Evolutionary conservation across 148 eudicot species (phyloP).

Genomic region (Camellia lanceoleosa): DNA sequence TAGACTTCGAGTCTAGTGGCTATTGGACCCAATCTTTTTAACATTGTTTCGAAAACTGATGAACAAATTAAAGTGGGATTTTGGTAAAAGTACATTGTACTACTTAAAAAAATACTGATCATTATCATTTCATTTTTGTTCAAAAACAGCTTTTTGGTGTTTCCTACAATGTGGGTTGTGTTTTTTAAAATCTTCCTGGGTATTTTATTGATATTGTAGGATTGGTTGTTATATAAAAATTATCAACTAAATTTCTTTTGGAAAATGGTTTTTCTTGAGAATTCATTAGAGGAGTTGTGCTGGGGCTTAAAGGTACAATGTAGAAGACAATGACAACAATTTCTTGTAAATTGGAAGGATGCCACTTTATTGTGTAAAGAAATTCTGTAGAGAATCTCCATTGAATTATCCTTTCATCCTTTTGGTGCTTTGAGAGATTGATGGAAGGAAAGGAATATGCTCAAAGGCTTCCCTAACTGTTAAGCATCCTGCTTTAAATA

Average conservation of each 20-base stretch:
- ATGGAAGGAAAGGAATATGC: neutral
- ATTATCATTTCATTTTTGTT: too few species aligned
- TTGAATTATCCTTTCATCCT: neutral
- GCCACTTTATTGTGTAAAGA: neutral
- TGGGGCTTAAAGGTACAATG: neutral
- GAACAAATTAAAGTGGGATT: too few species aligned
- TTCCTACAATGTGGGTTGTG: too few species aligned
- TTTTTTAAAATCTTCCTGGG: neutral
- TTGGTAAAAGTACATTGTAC: too few species aligned
- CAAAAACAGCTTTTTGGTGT: too few species aligned
- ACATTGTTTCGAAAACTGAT: too few species aligned
- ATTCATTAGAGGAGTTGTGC: neutral
- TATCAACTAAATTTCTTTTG: neutral
- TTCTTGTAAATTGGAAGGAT: neutral
- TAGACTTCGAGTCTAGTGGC: too few species aligned
- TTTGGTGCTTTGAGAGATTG: slow-evolving; percentile 10
- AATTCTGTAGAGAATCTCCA: neutral
- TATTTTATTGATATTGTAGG: slow-evolving; percentile 1
- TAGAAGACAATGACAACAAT: too few species aligned
- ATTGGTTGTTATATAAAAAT: neutral
- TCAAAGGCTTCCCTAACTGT: neutral
- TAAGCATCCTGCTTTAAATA: neutral
- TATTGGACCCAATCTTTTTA: too few species aligned
- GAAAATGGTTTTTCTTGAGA: neutral
- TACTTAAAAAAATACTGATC: too few species aligned